Percentiles rank a stretch among this genome's conserved stretches.
phyloP scores from a whole-genome alignment of 2,329 filamentous ascomycete species.

The Fusarium globosum region DNA sequence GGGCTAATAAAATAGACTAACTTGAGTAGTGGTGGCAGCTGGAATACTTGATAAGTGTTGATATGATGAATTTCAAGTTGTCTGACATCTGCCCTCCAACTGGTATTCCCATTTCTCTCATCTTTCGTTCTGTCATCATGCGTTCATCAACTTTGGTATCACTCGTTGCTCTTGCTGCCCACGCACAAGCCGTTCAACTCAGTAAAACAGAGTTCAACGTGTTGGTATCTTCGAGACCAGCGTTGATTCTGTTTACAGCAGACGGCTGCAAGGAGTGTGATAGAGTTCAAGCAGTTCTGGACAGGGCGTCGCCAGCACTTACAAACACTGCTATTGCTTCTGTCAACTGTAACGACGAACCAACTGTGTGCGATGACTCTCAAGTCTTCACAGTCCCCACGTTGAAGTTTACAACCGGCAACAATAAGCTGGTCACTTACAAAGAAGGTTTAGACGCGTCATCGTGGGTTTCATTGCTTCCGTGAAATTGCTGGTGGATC shows the following conservation, averaged over 20 bases:
- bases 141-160: background rate
- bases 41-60: background rate
- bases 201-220: background rate
- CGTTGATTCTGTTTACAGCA: background rate
- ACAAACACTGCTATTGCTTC: background rate
- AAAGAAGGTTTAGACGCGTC: background rate
- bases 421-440: background rate
- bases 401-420: background rate
- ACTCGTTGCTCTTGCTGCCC: background rate
- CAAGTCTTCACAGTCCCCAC: background rate
- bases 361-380: background rate
- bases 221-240: background rate
- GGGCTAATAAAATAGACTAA: background rate
- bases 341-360: constrained; percentile 1
- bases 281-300: background rate
- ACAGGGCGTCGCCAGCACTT: background rate
- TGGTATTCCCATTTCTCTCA: background rate
- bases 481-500: background rate
- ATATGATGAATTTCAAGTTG: background rate
- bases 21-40: background rate
- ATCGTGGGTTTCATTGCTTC: background rate
- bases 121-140: background rate
- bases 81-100: background rate
- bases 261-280: constrained; percentile 7
- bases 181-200: background rate